Evolutionary conservation across 352 stramenopile species (phyloP).

Genomic region (Globisporangium middletonii): DNA sequence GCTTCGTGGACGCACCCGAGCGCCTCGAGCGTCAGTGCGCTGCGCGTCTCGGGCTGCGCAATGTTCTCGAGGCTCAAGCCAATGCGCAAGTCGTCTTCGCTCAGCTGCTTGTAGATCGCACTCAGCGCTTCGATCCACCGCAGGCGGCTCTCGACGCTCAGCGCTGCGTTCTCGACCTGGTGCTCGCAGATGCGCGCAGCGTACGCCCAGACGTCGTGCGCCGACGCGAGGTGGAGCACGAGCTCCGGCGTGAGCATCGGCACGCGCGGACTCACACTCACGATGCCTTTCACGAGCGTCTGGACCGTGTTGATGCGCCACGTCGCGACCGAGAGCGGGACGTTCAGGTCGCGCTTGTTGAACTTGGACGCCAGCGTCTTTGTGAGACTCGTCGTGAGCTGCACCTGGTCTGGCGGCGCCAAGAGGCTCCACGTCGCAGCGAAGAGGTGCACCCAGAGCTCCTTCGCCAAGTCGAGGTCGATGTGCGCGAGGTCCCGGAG

Average conservation of each 20-base stretch:
- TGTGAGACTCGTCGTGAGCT: constrained; percentile 53
- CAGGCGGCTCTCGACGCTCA: constrained; percentile 65
- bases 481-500: constrained; percentile 73
- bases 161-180: constrained; percentile 65
- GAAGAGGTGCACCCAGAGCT: constrained; percentile 81
- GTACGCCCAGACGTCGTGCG: constrained; percentile 80
- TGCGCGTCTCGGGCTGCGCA: constrained; percentile 61
- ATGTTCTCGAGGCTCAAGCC: constrained; percentile 78
- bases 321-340: constrained; percentile 45
- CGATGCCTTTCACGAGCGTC: constrained; percentile 74
- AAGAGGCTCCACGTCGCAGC: constrained; percentile 47
- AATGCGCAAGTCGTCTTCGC: constrained; percentile 76
- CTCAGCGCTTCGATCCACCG: constrained; percentile 85
- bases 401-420: constrained; percentile 37
- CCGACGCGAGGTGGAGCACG: constrained; percentile 71
- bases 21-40: constrained; percentile 70
- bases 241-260: constrained; percentile 83
- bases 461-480: constrained; percentile 78
- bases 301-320: constrained; percentile 80
- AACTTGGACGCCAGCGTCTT: constrained; percentile 85
- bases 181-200: constrained; percentile 73
- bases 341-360: constrained; percentile 80
- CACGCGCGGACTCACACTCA: constrained; percentile 39
- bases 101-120: constrained; percentile 83
- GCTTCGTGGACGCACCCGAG: constrained; percentile 81